Base-by-base conservation (phyloP, 768 basidiomycete species). In the Trametes sanguinea region DNA sequence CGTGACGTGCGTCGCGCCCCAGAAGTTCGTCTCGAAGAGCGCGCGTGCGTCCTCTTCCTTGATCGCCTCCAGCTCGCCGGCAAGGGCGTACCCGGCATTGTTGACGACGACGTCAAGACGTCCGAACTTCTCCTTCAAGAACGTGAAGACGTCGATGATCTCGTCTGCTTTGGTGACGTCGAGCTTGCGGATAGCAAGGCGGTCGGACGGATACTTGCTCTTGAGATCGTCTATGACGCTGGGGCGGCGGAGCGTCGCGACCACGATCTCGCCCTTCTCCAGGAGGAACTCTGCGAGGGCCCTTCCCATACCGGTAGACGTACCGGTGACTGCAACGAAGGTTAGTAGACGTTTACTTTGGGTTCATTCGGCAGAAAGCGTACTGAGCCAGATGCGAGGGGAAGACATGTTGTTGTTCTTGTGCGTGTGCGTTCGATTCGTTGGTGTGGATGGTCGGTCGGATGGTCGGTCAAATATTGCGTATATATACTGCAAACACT, bases 1-100 rank as follows among this genome's bases (percentile, higher is more conserved):
- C 40, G 63, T 74, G 48, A 77, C 76, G 35, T 65, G 60, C 0
- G 60, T 52, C 6, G 72, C 68, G 13, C 71, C 71, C 68, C 66
- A 73, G 60, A 70, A 71, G 64, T 69, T 67, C 27, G 68, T 64
- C 14, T 73, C 72, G 52, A 73, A 63, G 51, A 67, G 1, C 7
- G 43, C 57, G 5, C 66, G 55, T 3, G 53, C 67, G 17, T 43
- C 47, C 42, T 57, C 63, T 22, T 63, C 62, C 7, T 46, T 57
- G 22, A 59, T 50, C 13, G 37, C 52, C 48, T 72, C 69, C 17
- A 64, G 30, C 51, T 71, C 69, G 35, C 61, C 65, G 13, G 59
- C 2, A 4, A 60, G 40, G 4, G 11, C 30, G 47, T 51, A 62
- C 6, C 63, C 69, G 10, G 69, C 71, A 44, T 71, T 72, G 59